Base-by-base conservation (phyloP, 108 stramenopile genomes). In the Fistulifera solaris region DNA sequence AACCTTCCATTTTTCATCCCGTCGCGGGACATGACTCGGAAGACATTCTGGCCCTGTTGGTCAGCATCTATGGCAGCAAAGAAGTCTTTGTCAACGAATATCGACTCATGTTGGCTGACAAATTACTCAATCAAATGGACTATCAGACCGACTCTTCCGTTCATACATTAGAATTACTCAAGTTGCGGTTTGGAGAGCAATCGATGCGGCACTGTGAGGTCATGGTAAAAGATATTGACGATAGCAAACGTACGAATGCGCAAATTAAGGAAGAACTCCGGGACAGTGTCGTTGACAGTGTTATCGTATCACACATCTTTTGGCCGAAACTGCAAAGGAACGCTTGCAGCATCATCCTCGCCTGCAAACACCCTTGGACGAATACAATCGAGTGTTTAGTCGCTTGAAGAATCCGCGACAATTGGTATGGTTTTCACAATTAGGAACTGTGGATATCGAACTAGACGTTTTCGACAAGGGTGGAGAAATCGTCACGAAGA, bases 81-180 rank as follows among this genome's bases (percentile, higher is more conserved):
- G 96, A 97, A 54, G 65, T 97, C 22, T 98, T 98, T 66, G 94
- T 97, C 14, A 79, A 93, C 62, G 98, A 99, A 67, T 99, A 96
- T 67, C 61, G 96, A 31, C 62, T 87, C 54, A 93, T 97, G 94
- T 66, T 99, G 47, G 95, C 95, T 1, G 96, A 96, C 64, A 99
- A 96, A 66, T 73, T 96, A n/a, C 66, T 97, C 27, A 35, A 27
- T 31, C 89, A 87, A 59, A 49, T 88, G 15, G 76, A 83, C 52
- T 96, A 85, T 58, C 75, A 94, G 56, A 96, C 96, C 1, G 96
- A 96, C 54, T 63, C 70, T 55, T 94, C 97, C 61, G 82, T 99
- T 2, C 85, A 82, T 52, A 99, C 92, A 40, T 52, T 99, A 22
- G 98, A 99, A 68, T 70, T 99, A 27, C 77, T 99, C 27, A 98